These are phyloP conservation scores for Russula ochroleuca DNA, from an alignment of 768 basidiomycete genomes.

Conservation along the genomic window DNA sequence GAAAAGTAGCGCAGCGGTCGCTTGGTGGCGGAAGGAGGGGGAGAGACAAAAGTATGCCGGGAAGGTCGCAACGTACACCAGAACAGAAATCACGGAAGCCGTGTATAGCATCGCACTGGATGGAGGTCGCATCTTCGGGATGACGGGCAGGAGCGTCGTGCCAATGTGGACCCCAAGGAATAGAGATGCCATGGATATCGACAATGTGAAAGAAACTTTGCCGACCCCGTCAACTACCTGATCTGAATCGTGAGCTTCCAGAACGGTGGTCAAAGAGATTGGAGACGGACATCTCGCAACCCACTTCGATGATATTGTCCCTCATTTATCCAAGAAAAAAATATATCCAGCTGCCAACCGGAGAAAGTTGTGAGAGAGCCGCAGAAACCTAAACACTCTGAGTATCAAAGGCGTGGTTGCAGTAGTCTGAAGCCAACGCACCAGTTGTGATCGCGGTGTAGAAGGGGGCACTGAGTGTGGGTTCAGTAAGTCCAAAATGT, in stretches of 20 bases:
- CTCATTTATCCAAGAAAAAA: conserved; percentile 77
- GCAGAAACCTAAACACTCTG: conserved; percentile 66
- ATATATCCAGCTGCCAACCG: conserved; percentile 87
- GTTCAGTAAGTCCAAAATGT: not conserved
- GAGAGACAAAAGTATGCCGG: conserved; percentile 77
- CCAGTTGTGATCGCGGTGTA: conserved; percentile 89
- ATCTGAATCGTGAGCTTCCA: conserved; percentile 19
- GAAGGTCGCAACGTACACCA: conserved; percentile 71
- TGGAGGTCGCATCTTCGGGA: conserved; percentile 44
- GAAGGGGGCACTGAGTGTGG: conserved; percentile 61
- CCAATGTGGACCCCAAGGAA: conserved; percentile 68
- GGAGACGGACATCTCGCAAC: conserved; percentile 61
- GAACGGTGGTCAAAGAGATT: not conserved
- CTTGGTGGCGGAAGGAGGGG: conserved; percentile 63
- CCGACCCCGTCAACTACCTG: conserved; percentile 87
- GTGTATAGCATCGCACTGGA: conserved; percentile 44
- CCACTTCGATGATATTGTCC: conserved; percentile 52
- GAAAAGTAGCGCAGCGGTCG: conserved; percentile 84
- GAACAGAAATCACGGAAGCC: conserved; percentile 51
- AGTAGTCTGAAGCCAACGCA: conserved; percentile 31
- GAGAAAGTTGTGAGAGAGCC: conserved; percentile 97
- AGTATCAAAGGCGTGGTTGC: not conserved
- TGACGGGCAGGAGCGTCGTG: conserved; percentile 37
- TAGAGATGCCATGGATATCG: conserved; percentile 71
- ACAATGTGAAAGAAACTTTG: conserved; percentile 73